Base-by-base conservation (phyloP, 2,329 filamentous ascomycete species). In the Calonectria pauciramosa region DNA sequence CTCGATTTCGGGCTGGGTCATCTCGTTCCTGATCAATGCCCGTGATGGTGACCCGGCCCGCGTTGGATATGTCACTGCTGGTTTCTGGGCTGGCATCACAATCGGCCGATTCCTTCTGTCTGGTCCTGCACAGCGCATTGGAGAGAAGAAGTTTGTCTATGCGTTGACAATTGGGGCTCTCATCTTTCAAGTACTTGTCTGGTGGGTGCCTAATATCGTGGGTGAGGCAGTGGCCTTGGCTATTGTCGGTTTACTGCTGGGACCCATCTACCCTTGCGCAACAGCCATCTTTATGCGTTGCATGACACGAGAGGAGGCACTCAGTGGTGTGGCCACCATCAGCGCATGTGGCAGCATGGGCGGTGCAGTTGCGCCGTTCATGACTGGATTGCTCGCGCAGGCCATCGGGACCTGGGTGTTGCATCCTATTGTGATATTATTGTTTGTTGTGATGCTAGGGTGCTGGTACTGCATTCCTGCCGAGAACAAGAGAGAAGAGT, bases 1-100 rank as follows among this genome's bases (percentile, higher is more conserved):
- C 20, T 93, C 93, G 72, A 94, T 96, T 77, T 95, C 93, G 0
- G 95, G 95, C 68, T 97, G 95, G 95, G 93, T 96, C 64, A 95
- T 96, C 75, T 95, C 94, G 3, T 97, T 96, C 86, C 87, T 97
- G 49, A 95, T 97, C 84, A 90, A 90, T 65, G 90, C 92, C 76
- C 92, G 95, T 47, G 87, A 92, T 71, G 95, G 94, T 18, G 89
- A 94, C 78, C 94, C 94, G 9, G 87, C 90, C 0, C 88, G 89
- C 4, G 94, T 97, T 23, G 95, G 95, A 44, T 97, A 97, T 83
- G 94, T 97, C 28, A 95, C 94, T 1, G 89, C 94, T 1, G 90
- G 92, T 14, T 93, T 93, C 84, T 91, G 93, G 93, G 92, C 86
- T 2, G 94, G 95, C 73, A 95, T 96, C 80, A 96, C 94, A 0